These are phyloP conservation scores for Desmodesmus armatus DNA, from an alignment of 139 green algal species.

Conservation along the genomic window DNA sequence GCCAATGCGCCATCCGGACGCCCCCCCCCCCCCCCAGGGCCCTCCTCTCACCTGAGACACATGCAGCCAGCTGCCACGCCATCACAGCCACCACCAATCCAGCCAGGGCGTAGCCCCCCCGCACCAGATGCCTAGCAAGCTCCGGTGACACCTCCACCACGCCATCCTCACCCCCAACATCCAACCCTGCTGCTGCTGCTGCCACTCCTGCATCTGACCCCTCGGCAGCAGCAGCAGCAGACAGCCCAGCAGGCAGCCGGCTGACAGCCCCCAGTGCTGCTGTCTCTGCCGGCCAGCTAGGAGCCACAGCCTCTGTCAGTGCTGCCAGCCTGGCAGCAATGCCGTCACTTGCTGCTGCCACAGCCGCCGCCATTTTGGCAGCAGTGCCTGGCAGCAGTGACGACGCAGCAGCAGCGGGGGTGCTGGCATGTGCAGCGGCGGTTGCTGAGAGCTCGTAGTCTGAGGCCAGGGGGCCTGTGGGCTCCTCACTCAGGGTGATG, in stretches of 20 bases:
- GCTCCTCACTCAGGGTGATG: background rate
- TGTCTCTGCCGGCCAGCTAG: slow-evolving; percentile 22
- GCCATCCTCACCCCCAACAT: background rate
- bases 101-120: slow-evolving; percentile 1
- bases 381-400: background rate
- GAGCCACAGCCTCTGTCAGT: too few relatives aligned
- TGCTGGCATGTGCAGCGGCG: background rate
- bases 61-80: slow-evolving; percentile 15
- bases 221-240: background rate
- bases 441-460: background rate
- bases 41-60: background rate
- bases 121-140: background rate
- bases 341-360: background rate
- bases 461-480: background rate
- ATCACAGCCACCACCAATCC: slow-evolving; percentile 4
- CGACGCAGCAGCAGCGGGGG: background rate
- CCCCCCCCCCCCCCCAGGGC: background rate
- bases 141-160: too few relatives aligned
- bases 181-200: background rate
- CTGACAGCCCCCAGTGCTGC: slow-evolving; percentile 10
- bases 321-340: background rate
- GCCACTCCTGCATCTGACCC: background rate
- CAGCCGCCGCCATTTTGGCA: background rate
- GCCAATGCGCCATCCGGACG: background rate
- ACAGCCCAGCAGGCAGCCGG: background rate